phyloP scores from a whole-genome alignment of 75 land plant genomes.

The Ceratopteris richardii region DNA sequence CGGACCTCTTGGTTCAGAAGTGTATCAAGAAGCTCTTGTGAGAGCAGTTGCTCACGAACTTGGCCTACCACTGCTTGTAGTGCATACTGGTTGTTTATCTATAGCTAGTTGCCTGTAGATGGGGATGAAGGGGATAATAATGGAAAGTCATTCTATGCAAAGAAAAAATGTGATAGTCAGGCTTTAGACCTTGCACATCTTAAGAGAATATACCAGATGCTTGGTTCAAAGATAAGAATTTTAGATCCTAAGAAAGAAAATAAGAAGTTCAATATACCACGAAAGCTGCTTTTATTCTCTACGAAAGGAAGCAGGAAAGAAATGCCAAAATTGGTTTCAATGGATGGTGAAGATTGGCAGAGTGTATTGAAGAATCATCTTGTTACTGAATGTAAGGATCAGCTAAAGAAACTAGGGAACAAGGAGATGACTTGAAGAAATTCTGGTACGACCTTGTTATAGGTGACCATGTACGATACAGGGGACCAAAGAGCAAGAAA shows the following conservation, averaged over 20 bases:
- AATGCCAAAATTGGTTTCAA: neutral
- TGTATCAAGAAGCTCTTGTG: slow-evolving; percentile 29
- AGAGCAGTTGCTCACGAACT: slow-evolving; percentile 31
- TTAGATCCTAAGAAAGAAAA: neutral
- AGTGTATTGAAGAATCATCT: neutral
- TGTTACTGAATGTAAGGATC: neutral
- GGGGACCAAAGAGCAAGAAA: neutral
- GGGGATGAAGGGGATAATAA: no score
- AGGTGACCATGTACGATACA: slow-evolving; percentile 5
- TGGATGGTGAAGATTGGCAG: neutral
- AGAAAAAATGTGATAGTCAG: no score
- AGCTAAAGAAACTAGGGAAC: slow-evolving; percentile 7
- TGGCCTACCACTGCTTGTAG: slow-evolving; percentile 21
- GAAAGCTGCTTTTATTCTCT: neutral
- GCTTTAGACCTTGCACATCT: no score
- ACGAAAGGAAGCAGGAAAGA: neutral
- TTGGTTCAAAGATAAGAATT: neutral
- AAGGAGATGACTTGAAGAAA: slow-evolving; percentile 1
- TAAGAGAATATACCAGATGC: no score
- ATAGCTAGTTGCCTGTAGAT: neutral
- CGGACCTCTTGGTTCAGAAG: slow-evolving; percentile 25
- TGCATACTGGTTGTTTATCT: slow-evolving; percentile 19
- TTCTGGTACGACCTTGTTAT: slow-evolving; percentile 3
- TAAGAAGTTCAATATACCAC: neutral
- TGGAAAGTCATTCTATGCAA: no score